Evolutionary conservation across 306 rosid species (phyloP).

Genomic region (Vigna radiata): DNA sequence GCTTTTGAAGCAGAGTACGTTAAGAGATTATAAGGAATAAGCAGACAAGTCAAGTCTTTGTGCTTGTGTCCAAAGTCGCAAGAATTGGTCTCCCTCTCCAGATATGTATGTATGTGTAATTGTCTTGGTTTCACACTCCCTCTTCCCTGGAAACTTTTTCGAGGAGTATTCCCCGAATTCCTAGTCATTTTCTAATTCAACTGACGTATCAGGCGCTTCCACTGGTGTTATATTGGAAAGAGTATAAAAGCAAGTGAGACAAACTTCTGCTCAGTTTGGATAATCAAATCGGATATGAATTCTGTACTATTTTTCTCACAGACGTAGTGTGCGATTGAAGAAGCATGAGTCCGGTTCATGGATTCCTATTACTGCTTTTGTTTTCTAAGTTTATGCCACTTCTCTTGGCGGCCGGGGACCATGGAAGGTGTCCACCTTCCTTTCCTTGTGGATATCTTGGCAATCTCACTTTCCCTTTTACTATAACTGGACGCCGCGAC

Average conservation of each 20-base stretch:
- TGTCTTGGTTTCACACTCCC: neutral
- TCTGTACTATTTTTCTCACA: slow-evolving; percentile 13
- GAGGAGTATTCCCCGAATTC: slow-evolving; percentile 18
- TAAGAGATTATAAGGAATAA: slow-evolving; percentile 30
- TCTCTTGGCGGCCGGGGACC: neutral
- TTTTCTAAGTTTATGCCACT: slow-evolving; percentile 29
- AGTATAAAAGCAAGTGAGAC: neutral
- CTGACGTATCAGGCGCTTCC: slow-evolving; percentile 30
- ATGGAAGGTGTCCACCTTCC: slow-evolving; percentile 23
- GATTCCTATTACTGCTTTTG: slow-evolving; percentile 12
- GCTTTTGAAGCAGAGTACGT: neutral
- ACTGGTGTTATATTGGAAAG: neutral
- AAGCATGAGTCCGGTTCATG: slow-evolving; percentile 28
- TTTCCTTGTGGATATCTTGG: slow-evolving; percentile 48
- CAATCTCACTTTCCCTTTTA: slow-evolving; percentile 46
- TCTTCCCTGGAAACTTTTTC: slow-evolving; percentile 12
- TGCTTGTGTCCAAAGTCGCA: neutral
- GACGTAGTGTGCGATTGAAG: neutral
- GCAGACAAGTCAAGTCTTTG: slow-evolving; percentile 33
- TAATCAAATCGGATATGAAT: slow-evolving; percentile 5
- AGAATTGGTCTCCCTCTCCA: slow-evolving; percentile 11
- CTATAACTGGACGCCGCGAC: neutral
- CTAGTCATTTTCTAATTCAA: slow-evolving; percentile 36
- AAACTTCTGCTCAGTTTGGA: neutral
- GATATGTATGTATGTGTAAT: neutral